Base-by-base conservation (phyloP, 495 filamentous ascomycete genomes). In the Talaromyces stipitatus region DNA sequence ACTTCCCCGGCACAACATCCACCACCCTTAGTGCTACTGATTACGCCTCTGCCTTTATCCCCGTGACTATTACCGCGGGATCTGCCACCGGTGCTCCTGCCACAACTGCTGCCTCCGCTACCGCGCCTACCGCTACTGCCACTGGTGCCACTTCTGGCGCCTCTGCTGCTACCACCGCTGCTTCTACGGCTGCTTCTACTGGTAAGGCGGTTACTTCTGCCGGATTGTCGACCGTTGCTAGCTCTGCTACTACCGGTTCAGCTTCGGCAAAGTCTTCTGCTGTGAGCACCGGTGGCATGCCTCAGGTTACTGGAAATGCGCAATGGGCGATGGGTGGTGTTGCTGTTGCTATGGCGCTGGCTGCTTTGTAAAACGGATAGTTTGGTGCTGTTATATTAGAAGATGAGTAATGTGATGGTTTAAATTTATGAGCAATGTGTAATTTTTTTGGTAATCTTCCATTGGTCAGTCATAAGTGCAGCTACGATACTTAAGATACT, bases 11-110 rank as follows among this genome's bases (percentile, higher is more conserved):
- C 0, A 61, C 62, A 8, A 52, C 45, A 48, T 69, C 63, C 4
- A 47, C 7, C 6, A 69, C 63, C 2, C 16, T 64, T 2, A 46
- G 18, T 2, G 41, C 57, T 2, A 47, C 18, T n/a, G 59, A 69
- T 18, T 54, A 61, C 18, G 32, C 36, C 9, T 45, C 54, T 5
- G 61, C 51, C 4, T 58, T 57, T 2, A 47, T 69, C 32, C 66
- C 72, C 3, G 69, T 77, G 10, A 73, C 68, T 1, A 55, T 76
- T 18, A 76, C 72, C 8, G 67, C 66, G 1, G 66, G 64, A 12
- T 53, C 60, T 6, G 53, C 58, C 22, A 63, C 63, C 6, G 38
- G 51, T 48, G 56, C 43, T 2, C 51, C 50, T 14, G 46, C 58
- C 0, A 30, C 50, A 41, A 41, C 36, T 8, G 36, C 4, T 41